Base-by-base conservation (phyloP, 192 early-diverging fungal species). In the Phlyctochytrium arcticum region DNA sequence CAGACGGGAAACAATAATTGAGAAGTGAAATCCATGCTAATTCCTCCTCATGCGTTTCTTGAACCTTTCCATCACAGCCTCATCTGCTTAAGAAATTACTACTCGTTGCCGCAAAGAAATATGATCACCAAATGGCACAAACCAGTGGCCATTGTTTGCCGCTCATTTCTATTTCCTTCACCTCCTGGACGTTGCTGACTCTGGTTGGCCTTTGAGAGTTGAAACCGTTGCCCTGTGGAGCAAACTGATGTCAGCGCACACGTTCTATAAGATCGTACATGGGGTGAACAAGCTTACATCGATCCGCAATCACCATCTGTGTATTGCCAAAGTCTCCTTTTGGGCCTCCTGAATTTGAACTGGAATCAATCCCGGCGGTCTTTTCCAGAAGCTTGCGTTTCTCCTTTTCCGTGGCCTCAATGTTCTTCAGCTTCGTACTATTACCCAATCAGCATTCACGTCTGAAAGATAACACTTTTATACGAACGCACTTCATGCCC, bases 61-160 rank as follows among this genome's bases (percentile, higher is more conserved):
- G 54, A 95, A 95, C 53, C 90, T 76, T 66, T 92, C 88, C 65
- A 90, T 84, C 0, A 88, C 88, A 24, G 86, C 65, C 31, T 93
- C 91, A 69, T 95, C 93, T 77, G 35, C 24, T 36, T 57, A 0
- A 29, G 32, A 30, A 21, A 23, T 0, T 21, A 36, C 6, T n/a
- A 17, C 36, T 19, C 6, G 0, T 19, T 48, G 27, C 29, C 32
- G 47, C 48, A 36, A 7, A 50, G 0, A 19, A 19, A 44, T 3
- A 21, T 4, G 32, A n/a, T n/a, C n/a, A n/a, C n/a, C n/a, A n/a
- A n/a, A n/a, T n/a, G 60, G 50, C 19, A 33, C 32, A 9, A 49
- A 67, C 69, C 74, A 6, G 88, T 93, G 4, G 93, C 92, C 85
- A 85, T 90, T 24, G 86, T 82, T 44, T 86, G 72, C 27, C 85